Evolutionary conservation across 306 rosid species (phyloP).

Genomic region (Lathyrus tuberosus): DNA sequence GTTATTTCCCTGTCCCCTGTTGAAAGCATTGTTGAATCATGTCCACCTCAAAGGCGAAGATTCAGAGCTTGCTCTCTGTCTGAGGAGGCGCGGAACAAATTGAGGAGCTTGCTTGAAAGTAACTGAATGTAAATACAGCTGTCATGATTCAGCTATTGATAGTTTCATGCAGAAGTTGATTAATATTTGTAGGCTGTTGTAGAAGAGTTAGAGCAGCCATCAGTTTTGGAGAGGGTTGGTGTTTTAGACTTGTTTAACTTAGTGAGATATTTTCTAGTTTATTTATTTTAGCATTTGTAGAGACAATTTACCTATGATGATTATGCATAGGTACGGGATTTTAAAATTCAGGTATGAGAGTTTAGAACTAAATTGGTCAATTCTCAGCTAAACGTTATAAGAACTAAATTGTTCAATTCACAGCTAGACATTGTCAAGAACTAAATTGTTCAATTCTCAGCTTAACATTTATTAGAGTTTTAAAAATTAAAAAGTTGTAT

Average conservation of each 20-base stretch:
- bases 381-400: too few relatives aligned
- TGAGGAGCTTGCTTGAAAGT: slow-evolving; percentile 66
- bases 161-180: slow-evolving; percentile 13
- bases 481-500: too few relatives aligned
- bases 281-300: slow-evolving; percentile 1
- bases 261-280: slow-evolving; percentile 32
- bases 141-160: slow-evolving; percentile 22
- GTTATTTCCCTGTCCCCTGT: slow-evolving; percentile 47
- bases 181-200: slow-evolving; percentile 59
- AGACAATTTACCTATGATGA: background rate
- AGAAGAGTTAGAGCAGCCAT: slow-evolving; percentile 51
- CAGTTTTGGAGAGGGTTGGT: slow-evolving; percentile 47
- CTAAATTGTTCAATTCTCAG: too few relatives aligned
- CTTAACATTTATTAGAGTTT: too few relatives aligned
- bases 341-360: too few relatives aligned
- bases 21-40: slow-evolving; percentile 40
- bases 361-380: too few relatives aligned
- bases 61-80: slow-evolving; percentile 57
- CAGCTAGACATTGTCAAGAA: too few relatives aligned
- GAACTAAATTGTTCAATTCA: too few relatives aligned
- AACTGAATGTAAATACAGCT: slow-evolving; percentile 50
- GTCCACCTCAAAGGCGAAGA: slow-evolving; percentile 55
- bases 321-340: too few relatives aligned
- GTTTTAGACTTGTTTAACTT: slow-evolving; percentile 27
- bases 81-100: slow-evolving; percentile 57